A percentile compares a stretch with the other conserved stretches of the same genome.
Evolutionary conservation across 1,284 basidiomycete genomes (phyloP).

Genomic region (Cutaneotrichosporon sp.): DNA sequence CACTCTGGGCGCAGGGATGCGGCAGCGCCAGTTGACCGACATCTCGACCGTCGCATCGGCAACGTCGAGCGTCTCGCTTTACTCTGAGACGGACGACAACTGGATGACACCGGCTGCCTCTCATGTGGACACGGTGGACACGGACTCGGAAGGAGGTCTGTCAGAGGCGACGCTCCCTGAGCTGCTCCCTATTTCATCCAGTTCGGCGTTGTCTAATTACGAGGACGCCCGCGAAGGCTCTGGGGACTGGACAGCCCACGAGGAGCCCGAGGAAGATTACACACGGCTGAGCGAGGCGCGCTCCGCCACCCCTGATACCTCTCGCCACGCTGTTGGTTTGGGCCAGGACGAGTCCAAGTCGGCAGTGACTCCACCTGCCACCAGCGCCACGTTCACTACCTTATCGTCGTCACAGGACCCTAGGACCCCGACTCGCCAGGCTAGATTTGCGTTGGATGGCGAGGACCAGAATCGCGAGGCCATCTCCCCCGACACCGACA

Average conservation of each 20-base stretch:
- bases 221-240: conserved; percentile 15
- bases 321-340: background rate
- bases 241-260: background rate
- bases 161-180: conserved; percentile 25
- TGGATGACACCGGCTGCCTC: background rate
- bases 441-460: background rate
- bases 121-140: background rate
- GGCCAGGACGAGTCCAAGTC: background rate
- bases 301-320: background rate
- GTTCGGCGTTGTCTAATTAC: conserved; percentile 23
- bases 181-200: conserved; percentile 15
- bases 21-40: background rate
- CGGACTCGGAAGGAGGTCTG: conserved; percentile 13
- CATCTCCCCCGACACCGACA: background rate
- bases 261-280: conserved; percentile 9
- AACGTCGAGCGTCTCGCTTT: conserved; percentile 16
- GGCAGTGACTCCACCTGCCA: conserved; percentile 2
- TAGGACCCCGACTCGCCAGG: background rate
- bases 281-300: background rate
- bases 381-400: background rate
- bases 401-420: background rate
- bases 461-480: background rate
- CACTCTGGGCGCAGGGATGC: conserved; percentile 4
- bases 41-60: background rate
- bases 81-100: conserved; percentile 2